A percentile compares a stretch with the other conserved stretches of the same genome.
phyloP scores from a whole-genome alignment of 441 rosid genomes.

The Erodium texanum region DNA sequence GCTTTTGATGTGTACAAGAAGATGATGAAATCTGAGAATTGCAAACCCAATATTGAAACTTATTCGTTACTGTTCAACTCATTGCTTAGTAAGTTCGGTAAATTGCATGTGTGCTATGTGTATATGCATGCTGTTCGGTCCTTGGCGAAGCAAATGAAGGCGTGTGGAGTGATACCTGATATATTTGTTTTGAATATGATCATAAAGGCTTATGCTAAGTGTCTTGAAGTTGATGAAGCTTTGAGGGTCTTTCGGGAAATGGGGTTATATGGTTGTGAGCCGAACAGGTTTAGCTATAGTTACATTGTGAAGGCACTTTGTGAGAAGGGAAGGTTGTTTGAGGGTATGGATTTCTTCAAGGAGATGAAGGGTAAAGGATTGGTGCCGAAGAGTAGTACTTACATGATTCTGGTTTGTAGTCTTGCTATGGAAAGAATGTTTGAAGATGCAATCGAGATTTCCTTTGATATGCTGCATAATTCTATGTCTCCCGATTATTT shows the following conservation, averaged over 20 bases:
- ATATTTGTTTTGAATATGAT: constrained; percentile 77
- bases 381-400: constrained; percentile 53
- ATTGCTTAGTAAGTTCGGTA: constrained; percentile 63
- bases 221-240: constrained; percentile 67
- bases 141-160: constrained; percentile 70
- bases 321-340: constrained; percentile 56
- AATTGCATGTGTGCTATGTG: constrained; percentile 55
- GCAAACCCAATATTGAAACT: constrained; percentile 74
- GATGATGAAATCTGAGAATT: constrained; percentile 51
- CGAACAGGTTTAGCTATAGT: constrained; percentile 56
- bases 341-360: constrained; percentile 64
- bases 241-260: constrained; percentile 57
- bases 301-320: constrained; percentile 68
- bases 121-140: constrained; percentile 71
- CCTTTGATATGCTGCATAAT: constrained; percentile 57
- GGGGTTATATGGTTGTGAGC: constrained; percentile 70
- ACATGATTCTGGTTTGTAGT: constrained; percentile 69
- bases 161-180: constrained; percentile 66
- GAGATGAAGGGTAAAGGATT: constrained; percentile 59
- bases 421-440: constrained; percentile 51
- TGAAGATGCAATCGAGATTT: constrained; percentile 40
- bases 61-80: constrained; percentile 46
- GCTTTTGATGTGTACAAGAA: constrained; percentile 77
- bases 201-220: constrained; percentile 64
- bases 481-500: constrained; percentile 55